Evolutionary conservation across 179 eudicot species (phyloP).

Genomic region (Spinacia oleracea): DNA sequence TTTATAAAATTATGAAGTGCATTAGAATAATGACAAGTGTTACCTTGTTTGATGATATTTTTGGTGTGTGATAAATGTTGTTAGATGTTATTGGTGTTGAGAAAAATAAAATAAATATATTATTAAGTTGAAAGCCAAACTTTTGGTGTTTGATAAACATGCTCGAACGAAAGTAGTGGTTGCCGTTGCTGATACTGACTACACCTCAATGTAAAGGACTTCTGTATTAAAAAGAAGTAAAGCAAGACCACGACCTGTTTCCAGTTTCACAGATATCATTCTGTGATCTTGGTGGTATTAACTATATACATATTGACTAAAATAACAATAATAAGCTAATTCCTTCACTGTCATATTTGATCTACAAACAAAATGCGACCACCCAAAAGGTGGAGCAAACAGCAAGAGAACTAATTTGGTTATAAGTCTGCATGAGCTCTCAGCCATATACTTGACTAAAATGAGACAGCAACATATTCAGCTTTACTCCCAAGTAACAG

Average conservation of each 20-base stretch:
- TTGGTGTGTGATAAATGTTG: too few species aligned
- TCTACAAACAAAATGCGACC: slow-evolving; percentile 11
- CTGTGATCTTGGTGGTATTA: background rate
- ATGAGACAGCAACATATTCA: background rate
- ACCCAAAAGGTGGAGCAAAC: slow-evolving; percentile 24
- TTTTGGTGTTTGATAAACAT: too few species aligned
- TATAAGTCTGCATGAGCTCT: slow-evolving; percentile 11
- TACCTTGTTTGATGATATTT: too few species aligned
- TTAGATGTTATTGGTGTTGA: too few species aligned
- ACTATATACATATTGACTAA: slow-evolving; percentile 26
- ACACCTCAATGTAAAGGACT: background rate
- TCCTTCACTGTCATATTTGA: slow-evolving; percentile 8
- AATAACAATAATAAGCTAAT: slow-evolving; percentile 13
- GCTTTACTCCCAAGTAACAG: slow-evolving; percentile 67
- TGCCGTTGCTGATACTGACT: too few species aligned
- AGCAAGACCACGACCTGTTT: background rate
- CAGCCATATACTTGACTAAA: background rate
- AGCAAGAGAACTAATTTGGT: slow-evolving; percentile 8
- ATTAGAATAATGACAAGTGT: too few species aligned
- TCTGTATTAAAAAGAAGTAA: background rate
- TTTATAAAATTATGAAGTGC: too few species aligned
- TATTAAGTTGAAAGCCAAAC: too few species aligned
- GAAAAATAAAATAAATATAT: too few species aligned
- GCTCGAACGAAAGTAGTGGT: too few species aligned
- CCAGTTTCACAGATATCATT: slow-evolving; percentile 1